A percentile compares a stretch with the other conserved stretches of the same genome.
Evolutionary conservation across 2,329 filamentous ascomycete genomes (phyloP).

Genomic region (Exophiala sideris): DNA sequence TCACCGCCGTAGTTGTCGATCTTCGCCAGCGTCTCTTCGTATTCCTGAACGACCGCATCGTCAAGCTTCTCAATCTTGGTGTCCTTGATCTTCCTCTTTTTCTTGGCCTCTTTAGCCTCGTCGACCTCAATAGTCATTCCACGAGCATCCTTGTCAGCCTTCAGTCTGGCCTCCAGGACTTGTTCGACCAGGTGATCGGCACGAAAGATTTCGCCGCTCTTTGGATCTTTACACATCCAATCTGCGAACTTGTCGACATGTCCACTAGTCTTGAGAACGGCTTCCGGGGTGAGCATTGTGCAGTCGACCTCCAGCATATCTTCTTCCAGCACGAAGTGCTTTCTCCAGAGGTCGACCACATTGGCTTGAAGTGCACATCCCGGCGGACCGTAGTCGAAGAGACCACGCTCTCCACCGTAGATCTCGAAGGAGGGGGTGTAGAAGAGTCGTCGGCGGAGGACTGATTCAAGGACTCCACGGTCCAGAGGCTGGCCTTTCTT

Average conservation of each 20-base stretch:
- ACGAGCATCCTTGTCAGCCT: constrained; percentile 88
- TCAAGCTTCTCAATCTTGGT: constrained; percentile 79
- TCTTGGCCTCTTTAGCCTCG: constrained; percentile 78
- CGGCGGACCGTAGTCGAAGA: constrained; percentile 91
- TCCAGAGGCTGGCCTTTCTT: constrained; percentile 89
- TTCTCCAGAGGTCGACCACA: constrained; percentile 84
- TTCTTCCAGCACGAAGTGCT: constrained; percentile 89
- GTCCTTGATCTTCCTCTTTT: constrained; percentile 80
- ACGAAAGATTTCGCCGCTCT: constrained; percentile 93
- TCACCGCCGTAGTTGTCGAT: constrained; percentile 94
- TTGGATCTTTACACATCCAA: constrained; percentile 99
- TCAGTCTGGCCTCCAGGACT: constrained; percentile 79
- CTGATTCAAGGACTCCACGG: constrained; percentile 72
- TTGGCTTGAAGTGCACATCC: constrained; percentile 83
- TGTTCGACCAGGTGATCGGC: constrained; percentile 97
- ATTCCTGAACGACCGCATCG: constrained; percentile 80
- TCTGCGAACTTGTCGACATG: constrained; percentile 98
- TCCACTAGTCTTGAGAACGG: constrained; percentile 90
- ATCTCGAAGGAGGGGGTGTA: constrained; percentile 96
- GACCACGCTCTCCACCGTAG: constrained; percentile 81
- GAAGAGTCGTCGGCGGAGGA: constrained; percentile 86
- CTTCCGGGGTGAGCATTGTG: constrained; percentile 87
- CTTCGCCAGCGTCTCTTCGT: constrained; percentile 84
- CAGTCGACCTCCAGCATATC: constrained; percentile 96
- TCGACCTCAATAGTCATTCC: constrained; percentile 66